These are phyloP conservation scores for Begonia peltatifolia DNA, from an alignment of 306 rosid species.

Conservation along the genomic window DNA sequence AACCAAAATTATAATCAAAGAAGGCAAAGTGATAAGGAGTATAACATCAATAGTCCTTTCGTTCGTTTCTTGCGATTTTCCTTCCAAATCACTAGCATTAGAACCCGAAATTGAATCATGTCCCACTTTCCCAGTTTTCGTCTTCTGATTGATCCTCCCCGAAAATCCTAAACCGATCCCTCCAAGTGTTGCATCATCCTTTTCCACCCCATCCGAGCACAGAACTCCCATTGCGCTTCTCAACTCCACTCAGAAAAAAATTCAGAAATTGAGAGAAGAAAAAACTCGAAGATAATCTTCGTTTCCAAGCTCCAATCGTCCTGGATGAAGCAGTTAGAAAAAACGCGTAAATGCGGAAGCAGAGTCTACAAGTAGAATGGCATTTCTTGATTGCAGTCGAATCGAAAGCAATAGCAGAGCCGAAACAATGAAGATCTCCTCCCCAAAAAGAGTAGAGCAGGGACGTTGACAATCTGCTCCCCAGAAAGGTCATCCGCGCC, in stretches of 20 bases:
- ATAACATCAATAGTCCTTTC: conserved; percentile 18
- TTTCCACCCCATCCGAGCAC: conserved; percentile 47
- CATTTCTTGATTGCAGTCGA: too few relatives aligned
- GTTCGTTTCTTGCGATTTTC: conserved; percentile 5
- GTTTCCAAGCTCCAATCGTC: too few relatives aligned
- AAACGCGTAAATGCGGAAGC: not conserved
- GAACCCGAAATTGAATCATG: conserved; percentile 13
- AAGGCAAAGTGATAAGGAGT: conserved; percentile 9
- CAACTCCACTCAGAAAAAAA: too few relatives aligned
- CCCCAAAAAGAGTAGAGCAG: too few relatives aligned
- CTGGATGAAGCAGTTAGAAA: not conserved
- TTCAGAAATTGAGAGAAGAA: not conserved
- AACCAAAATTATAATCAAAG: too few relatives aligned
- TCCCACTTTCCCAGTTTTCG: conserved; percentile 13
- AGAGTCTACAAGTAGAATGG: too few relatives aligned
- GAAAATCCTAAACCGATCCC: conserved; percentile 25
- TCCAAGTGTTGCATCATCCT: conserved; percentile 17
- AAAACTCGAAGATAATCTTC: not conserved
- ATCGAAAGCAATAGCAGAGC: too few relatives aligned
- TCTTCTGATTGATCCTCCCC: conserved; percentile 28
- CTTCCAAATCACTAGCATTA: conserved; percentile 12
- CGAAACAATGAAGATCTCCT: too few relatives aligned
- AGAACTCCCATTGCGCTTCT: conserved; percentile 51
- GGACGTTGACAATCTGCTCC: too few relatives aligned
- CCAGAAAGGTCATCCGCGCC: too few relatives aligned